These are phyloP conservation scores for Diplodia sapinea DNA, from an alignment of 2,329 filamentous ascomycete species.

Conservation along the genomic window DNA sequence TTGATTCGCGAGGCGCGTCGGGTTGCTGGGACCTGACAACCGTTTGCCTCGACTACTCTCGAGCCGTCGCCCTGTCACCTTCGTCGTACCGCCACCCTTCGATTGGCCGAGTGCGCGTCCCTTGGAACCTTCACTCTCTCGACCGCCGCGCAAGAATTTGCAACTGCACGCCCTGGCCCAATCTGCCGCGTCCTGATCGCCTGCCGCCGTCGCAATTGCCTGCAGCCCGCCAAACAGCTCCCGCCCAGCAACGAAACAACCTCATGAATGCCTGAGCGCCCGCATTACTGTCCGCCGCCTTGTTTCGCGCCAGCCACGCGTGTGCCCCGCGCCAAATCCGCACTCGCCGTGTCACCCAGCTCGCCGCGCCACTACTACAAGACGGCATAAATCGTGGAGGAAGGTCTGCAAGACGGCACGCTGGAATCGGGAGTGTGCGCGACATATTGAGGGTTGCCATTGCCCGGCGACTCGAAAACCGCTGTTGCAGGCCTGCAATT, in stretches of 20 bases:
- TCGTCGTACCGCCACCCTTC: constrained; percentile 13
- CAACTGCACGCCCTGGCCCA: constrained; percentile 1
- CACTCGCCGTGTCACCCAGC: constrained; percentile 15
- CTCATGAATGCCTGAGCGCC: constrained; percentile 13
- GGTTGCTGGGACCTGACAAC: constrained; percentile 26
- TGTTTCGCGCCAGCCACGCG: constrained; percentile 19
- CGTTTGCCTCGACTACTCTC: constrained; percentile 19
- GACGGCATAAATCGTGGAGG: constrained; percentile 12
- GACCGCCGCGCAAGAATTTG: neutral
- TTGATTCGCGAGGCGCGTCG: constrained; percentile 24
- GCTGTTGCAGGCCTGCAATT: neutral
- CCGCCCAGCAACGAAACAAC: neutral
- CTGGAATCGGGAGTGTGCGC: neutral
- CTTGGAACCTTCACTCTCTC: neutral
- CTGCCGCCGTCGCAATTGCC: constrained; percentile 20
- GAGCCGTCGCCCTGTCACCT: constrained; percentile 19
- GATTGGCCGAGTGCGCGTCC: constrained; percentile 9
- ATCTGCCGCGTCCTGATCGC: neutral
- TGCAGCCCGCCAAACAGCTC: neutral
- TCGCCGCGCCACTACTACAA: constrained; percentile 4
- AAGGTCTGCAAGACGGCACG: constrained; percentile 5
- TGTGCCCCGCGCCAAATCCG: constrained; percentile 4
- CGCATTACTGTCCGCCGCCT: constrained; percentile 12
- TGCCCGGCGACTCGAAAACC: neutral
- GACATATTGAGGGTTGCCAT: neutral